These are phyloP conservation scores for Coleophoma crateriformis DNA, from an alignment of 2,329 filamentous ascomycete species.

Conservation along the genomic window DNA sequence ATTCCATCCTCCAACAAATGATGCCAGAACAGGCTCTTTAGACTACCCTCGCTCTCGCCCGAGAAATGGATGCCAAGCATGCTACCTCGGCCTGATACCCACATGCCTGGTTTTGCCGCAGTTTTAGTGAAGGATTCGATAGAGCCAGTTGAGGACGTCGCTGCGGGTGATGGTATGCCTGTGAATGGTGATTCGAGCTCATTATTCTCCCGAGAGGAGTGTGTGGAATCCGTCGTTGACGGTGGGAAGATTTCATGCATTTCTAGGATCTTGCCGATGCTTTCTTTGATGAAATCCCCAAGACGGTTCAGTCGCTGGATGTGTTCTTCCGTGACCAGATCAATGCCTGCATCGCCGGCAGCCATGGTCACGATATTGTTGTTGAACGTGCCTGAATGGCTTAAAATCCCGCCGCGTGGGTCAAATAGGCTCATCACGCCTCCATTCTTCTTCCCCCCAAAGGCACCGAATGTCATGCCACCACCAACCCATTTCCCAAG, in stretches of 20 bases:
- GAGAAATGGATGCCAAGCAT: constrained; percentile 16
- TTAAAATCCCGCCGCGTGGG: constrained; percentile 35
- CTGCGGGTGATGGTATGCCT: constrained; percentile 1
- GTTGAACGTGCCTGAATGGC: constrained; percentile 62
- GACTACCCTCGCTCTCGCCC: constrained; percentile 10
- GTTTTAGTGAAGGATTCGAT: not conserved
- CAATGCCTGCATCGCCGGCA: constrained; percentile 34
- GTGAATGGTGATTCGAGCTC: constrained; percentile 9
- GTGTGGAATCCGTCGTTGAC: not conserved
- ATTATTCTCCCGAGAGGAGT: not conserved
- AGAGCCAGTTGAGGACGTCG: not conserved
- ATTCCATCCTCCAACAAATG: constrained; percentile 16
- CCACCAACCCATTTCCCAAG: constrained; percentile 65
- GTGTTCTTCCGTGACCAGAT: constrained; percentile 12
- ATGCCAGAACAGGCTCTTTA: constrained; percentile 15
- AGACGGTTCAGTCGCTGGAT: constrained; percentile 12
- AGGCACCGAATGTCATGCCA: constrained; percentile 60
- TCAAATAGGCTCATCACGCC: constrained; percentile 53
- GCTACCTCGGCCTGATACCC: constrained; percentile 13
- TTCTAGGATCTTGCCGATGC: constrained; percentile 5
- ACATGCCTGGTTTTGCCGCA: constrained; percentile 7
- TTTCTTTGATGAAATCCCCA: constrained; percentile 9
- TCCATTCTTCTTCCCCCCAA: constrained; percentile 49
- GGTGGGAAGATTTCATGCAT: constrained; percentile 2
- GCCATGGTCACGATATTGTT: constrained; percentile 54